Percentiles rank a stretch among this genome's conserved stretches.
Evolutionary conservation across 768 basidiomycete species (phyloP).

Genomic region (Russula vinacea): DNA sequence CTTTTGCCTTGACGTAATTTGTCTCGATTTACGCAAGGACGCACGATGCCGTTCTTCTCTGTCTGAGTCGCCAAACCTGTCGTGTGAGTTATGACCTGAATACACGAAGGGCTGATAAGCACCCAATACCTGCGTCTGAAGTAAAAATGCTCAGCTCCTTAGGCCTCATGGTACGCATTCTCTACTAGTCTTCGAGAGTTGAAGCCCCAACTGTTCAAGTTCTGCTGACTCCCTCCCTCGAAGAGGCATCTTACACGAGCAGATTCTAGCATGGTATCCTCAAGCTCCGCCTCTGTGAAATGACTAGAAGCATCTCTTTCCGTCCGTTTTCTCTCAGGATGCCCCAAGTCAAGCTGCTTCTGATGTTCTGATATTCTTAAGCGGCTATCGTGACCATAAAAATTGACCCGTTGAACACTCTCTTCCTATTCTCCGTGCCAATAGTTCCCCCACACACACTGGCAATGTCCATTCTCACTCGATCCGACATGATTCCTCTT

Average conservation of each 20-base stretch:
- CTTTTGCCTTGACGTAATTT: background rate
- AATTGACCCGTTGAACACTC: background rate
- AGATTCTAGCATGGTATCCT: no score
- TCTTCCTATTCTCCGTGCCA: background rate
- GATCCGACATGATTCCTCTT: background rate
- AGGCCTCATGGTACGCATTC: background rate
- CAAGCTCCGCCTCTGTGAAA: background rate
- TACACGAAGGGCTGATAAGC: background rate
- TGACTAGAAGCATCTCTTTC: background rate
- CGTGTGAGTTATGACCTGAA: background rate
- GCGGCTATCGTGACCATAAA: background rate
- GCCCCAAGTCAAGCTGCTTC: background rate
- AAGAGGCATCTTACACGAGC: background rate
- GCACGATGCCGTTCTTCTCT: background rate
- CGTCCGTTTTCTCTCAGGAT: background rate
- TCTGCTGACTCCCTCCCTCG: background rate
- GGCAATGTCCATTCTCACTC: background rate
- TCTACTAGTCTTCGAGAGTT: background rate
- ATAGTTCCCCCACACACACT: background rate
- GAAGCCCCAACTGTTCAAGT: background rate
- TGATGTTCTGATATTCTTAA: background rate
- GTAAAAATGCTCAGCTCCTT: no score
- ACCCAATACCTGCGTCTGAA: background rate
- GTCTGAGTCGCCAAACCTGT: no score
- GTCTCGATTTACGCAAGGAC: background rate